These are phyloP conservation scores for Neurospora terricola DNA, from an alignment of 495 filamentous ascomycete species.

Conservation along the genomic window DNA sequence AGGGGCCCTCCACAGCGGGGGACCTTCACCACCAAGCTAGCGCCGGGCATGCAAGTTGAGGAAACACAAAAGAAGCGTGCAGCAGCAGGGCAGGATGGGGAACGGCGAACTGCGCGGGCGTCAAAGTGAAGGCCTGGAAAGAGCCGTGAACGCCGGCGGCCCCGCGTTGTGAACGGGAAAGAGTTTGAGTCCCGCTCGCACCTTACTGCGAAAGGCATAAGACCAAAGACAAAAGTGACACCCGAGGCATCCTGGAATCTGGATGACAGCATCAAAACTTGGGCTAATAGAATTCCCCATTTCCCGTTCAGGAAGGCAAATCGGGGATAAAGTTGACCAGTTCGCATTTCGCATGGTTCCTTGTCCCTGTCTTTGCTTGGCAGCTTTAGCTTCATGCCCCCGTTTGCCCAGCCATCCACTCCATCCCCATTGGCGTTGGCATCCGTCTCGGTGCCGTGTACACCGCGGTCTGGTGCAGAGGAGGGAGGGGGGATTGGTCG, in stretches of 20 bases:
- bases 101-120: not conserved
- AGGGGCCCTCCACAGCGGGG: not conserved
- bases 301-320: not conserved
- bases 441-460: not conserved
- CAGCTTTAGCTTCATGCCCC: not conserved
- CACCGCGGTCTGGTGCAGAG: not conserved
- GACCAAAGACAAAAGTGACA: not conserved
- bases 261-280: not conserved
- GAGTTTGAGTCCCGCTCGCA: not conserved
- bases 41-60: not conserved
- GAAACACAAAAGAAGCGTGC: not conserved
- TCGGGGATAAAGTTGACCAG: not conserved
- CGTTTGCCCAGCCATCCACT: not conserved
- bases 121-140: not conserved
- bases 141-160: not conserved
- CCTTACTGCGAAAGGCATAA: not conserved
- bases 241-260: not conserved
- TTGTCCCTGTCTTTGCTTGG: not conserved
- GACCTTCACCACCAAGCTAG: not conserved
- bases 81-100: not conserved
- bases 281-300: not conserved
- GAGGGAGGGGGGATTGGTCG: not conserved
- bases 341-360: not conserved
- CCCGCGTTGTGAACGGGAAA: not conserved
- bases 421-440: not conserved